Evolutionary conservation across 2,329 filamentous ascomycete genomes (phyloP).

Genomic region (Cladophialophora psammophila): DNA sequence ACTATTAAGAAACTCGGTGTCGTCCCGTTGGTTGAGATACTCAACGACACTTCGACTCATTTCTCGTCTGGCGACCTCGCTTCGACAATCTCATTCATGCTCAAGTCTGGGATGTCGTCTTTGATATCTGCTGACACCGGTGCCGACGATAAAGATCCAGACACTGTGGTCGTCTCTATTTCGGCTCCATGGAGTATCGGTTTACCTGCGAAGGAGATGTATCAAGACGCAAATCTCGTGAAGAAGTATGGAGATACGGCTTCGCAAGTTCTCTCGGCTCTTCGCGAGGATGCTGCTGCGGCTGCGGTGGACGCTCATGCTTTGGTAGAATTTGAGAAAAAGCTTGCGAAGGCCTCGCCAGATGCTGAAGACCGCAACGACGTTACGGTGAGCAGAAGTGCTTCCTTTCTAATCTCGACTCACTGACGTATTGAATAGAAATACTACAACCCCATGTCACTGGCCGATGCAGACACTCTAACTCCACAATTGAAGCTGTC

Average conservation of each 20-base stretch:
- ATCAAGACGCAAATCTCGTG: slow-evolving; percentile 62
- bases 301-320: slow-evolving; percentile 45
- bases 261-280: slow-evolving; percentile 50
- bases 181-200: slow-evolving; percentile 58
- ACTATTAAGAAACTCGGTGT: slow-evolving; percentile 63
- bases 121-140: slow-evolving; percentile 46
- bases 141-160: slow-evolving; percentile 63
- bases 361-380: slow-evolving; percentile 66
- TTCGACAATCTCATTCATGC: slow-evolving; percentile 47
- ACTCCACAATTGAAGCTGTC: slow-evolving; percentile 65
- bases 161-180: slow-evolving; percentile 59
- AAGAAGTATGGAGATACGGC: slow-evolving; percentile 59
- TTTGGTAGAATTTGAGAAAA: slow-evolving; percentile 66
- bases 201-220: slow-evolving; percentile 69
- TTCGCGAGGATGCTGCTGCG: slow-evolving; percentile 45
- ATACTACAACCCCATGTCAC: slow-evolving; percentile 69
- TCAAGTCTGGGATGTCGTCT: slow-evolving; percentile 48
- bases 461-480: slow-evolving; percentile 63
- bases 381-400: slow-evolving; percentile 54
- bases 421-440: slow-evolving; percentile 43
- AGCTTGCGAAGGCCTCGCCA: slow-evolving; percentile 66
- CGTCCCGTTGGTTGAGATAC: slow-evolving; percentile 62
- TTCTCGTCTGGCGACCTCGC: slow-evolving; percentile 41
- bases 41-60: slow-evolving; percentile 61
- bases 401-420: background rate